Percentiles rank a stretch among this genome's conserved stretches.
These are phyloP conservation scores for Monosporascus ibericus DNA, from an alignment of 2,329 filamentous ascomycete genomes.

Conservation along the genomic window DNA sequence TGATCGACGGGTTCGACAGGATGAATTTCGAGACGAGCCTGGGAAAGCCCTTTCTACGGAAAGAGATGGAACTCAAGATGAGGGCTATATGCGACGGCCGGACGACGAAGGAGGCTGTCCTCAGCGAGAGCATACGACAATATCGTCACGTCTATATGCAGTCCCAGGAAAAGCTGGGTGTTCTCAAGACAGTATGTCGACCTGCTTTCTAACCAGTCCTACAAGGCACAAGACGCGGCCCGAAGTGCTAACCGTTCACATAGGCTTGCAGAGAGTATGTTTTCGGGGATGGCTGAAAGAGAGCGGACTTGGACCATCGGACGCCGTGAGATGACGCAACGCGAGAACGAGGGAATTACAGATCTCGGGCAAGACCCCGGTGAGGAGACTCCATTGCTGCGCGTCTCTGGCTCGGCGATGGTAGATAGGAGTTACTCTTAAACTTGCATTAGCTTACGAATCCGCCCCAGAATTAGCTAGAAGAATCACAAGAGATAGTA, in stretches of 20 bases:
- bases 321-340: constrained; percentile 4
- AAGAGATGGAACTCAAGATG: constrained; percentile 98
- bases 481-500: background rate
- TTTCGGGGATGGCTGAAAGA: constrained; percentile 27
- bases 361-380: background rate
- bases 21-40: constrained; percentile 91
- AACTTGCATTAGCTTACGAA: background rate
- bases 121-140: constrained; percentile 77
- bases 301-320: background rate
- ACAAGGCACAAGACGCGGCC: background rate
- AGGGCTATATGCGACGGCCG: constrained; percentile 90
- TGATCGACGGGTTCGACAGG: constrained; percentile 90
- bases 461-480: background rate
- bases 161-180: constrained; percentile 68
- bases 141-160: constrained; percentile 83
- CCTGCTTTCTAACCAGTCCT: background rate
- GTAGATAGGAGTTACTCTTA: background rate
- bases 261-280: constrained; percentile 53
- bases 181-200: constrained; percentile 53
- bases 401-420: background rate
- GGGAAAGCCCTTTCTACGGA: constrained; percentile 90
- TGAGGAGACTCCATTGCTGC: background rate
- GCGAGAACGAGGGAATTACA: background rate
- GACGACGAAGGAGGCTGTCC: constrained; percentile 65
- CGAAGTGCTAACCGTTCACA: constrained; percentile 13